Base-by-base conservation (phyloP, 2,329 filamentous ascomycete genomes). In the Stenocarpella maydis region DNA sequence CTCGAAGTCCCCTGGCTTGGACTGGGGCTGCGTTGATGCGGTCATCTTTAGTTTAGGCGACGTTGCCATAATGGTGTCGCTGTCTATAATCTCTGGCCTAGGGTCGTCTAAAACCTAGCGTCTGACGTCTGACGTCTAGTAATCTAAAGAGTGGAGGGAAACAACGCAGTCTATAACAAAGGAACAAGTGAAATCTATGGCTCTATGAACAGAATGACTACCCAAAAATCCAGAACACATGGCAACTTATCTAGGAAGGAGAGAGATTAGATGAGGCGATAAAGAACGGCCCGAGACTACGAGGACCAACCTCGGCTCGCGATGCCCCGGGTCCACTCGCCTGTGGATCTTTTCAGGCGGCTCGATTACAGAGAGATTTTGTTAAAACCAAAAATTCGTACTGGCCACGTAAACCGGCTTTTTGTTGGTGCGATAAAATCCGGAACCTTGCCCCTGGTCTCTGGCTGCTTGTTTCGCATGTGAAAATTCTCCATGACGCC, bases 1-100 rank as follows among this genome's bases (percentile, higher is more conserved):
- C 54, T 86, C 85, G 73, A 92, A 85, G 81, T 93, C 92, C 49
- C 92, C 89, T 15, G 65, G 37, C 6, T 52, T 39, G 1, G 60
- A 69, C n/a, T 41, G 41, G 31, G 7, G n/a, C 15, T 60, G 55
- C 8, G 49, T 43, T 31, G 64, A 58, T 37, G 34, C n/a, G 37
- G 21, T 49, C 67, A 71, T 71, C 43, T 39, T 67, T 26, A 31
- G 31, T 37, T 21, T 10, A 19, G n/a, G 43, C n/a, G n/a, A 24
- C 6, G 10, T 21, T 50, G 21, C 21, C 6, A 7, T 39, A n/a
- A 47, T n/a, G 24, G 28, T n/a, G 37, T 26, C 39, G 43, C 24
- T 21, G 55, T 58, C 19, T 50, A 31, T n/a, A 15, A 6, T 67
- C 17, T 17, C 3, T 52, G 24, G 26, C 10, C 21, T 28, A 61